Conservation (phyloP, 345 rosid genomes). For the Trapa incisa region DNA sequence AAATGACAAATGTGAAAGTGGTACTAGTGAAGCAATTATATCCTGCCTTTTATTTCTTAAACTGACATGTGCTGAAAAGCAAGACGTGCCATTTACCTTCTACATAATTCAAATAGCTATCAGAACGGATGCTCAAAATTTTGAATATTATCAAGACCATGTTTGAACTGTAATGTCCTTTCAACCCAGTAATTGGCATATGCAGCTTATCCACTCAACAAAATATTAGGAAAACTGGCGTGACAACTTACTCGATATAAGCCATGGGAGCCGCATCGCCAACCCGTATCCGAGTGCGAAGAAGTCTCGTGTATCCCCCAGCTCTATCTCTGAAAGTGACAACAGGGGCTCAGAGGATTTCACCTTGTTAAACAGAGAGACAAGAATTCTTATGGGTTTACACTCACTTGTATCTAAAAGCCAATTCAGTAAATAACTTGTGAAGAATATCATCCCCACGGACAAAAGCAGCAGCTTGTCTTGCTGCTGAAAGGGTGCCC, state of each 20-base stretch:
- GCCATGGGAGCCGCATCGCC: conserved; percentile 98
- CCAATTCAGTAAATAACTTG: conserved; percentile 78
- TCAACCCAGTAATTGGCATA: background rate
- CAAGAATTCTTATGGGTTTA: conserved; percentile 8
- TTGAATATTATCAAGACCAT: background rate
- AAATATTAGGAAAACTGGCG: background rate
- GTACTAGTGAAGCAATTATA: no score
- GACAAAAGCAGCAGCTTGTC: conserved; percentile 81
- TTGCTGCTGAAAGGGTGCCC: conserved; percentile 79
- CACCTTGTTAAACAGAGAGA: background rate
- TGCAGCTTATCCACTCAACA: background rate
- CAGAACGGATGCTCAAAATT: background rate
- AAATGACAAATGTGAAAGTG: no score
- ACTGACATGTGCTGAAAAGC: background rate
- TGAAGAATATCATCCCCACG: conserved; percentile 88
- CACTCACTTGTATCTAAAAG: conserved; percentile 79
- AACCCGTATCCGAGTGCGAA: conserved; percentile 75
- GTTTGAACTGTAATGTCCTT: background rate
- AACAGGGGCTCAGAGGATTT: conserved; percentile 4
- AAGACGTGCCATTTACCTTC: background rate
- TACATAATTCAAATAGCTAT: background rate
- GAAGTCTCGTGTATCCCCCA: conserved; percentile 90
- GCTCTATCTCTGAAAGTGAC: conserved; percentile 58
- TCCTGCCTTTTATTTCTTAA: background rate
- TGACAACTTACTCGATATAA: conserved; percentile 70